These are phyloP conservation scores for Entamoeba invadens DNA, from an alignment of 208 protist genomes.

Conservation along the genomic window DNA sequence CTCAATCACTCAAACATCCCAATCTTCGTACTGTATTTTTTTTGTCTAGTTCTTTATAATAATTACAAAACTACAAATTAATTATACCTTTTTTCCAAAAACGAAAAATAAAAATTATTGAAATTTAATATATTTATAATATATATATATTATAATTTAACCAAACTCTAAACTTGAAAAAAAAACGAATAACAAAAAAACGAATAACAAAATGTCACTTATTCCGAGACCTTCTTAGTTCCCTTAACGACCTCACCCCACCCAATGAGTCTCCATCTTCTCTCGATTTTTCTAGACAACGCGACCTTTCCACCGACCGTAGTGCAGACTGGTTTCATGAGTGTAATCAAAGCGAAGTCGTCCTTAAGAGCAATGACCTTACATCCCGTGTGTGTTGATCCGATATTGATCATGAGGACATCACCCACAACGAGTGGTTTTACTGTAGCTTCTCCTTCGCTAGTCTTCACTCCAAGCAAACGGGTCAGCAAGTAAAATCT, in stretches of 20 bases:
- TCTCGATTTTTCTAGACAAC: neutral
- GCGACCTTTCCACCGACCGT: slow-evolving; percentile 13
- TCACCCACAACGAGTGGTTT: slow-evolving; percentile 78
- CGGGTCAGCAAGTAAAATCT: slow-evolving; percentile 74
- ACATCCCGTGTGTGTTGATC: slow-evolving; percentile 84
- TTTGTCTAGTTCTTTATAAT: too few relatives aligned
- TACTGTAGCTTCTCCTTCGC: slow-evolving; percentile 43
- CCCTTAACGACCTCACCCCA: slow-evolving; percentile 1
- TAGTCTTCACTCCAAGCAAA: neutral
- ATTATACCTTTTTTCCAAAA: too few relatives aligned
- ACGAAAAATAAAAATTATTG: too few relatives aligned
- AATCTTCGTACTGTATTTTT: too few relatives aligned
- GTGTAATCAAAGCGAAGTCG: neutral
- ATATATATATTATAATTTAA: too few relatives aligned
- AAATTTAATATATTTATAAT: too few relatives aligned
- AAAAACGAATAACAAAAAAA: too few relatives aligned
- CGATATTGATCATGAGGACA: slow-evolving; percentile 96
- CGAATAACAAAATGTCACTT: too few relatives aligned
- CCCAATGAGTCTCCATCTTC: slow-evolving; percentile 14
- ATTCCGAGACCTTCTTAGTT: neutral
- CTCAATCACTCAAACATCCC: neutral
- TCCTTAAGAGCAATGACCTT: neutral
- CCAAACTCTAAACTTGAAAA: too few relatives aligned
- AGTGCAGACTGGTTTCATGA: slow-evolving; percentile 13
- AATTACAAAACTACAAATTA: too few relatives aligned